phyloP scores from a whole-genome alignment of 1,139 yeast species.

The Arxiozyma bovina region DNA sequence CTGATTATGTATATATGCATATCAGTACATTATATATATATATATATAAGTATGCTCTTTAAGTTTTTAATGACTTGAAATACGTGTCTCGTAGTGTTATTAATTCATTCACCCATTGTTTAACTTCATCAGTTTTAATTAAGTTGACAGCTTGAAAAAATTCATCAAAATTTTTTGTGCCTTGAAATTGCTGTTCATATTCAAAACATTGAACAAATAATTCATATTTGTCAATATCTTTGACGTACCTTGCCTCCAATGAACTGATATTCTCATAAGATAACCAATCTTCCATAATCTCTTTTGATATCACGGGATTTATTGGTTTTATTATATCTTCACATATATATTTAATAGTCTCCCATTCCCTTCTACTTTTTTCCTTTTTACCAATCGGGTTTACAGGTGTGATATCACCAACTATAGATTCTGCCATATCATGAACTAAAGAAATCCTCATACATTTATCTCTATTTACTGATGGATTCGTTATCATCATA shows the following conservation, averaged over 20 bases:
- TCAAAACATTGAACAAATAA: constrained; percentile 87
- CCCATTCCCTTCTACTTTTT: constrained; percentile 76
- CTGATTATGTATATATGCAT: background rate
- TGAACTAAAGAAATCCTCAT: constrained; percentile 83
- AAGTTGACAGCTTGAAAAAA: constrained; percentile 57
- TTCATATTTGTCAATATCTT: constrained; percentile 92
- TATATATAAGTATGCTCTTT: constrained; percentile 1
- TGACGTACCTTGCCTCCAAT: constrained; percentile 81
- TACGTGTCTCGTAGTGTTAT: constrained; percentile 47
- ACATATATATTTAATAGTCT: constrained; percentile 61
- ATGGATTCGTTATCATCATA: constrained; percentile 54
- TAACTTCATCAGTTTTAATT: constrained; percentile 68
- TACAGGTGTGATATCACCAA: constrained; percentile 91
- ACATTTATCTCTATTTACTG: constrained; percentile 47
- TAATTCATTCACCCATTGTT: constrained; percentile 61
- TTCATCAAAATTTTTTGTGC: constrained; percentile 53
- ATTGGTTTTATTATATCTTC: constrained; percentile 51
- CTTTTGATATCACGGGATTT: constrained; percentile 54
- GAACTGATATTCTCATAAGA: constrained; percentile 83
- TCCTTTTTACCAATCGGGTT: constrained; percentile 59
- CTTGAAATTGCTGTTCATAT: constrained; percentile 62
- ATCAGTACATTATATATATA: background rate
- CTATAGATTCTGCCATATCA: constrained; percentile 90
- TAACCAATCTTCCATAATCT: constrained; percentile 68
- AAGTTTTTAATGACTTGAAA: constrained; percentile 10